A percentile compares a stretch with the other conserved stretches of the same genome.
These are phyloP conservation scores for Piper betle DNA, from an alignment of 164 flowering plant species.

Conservation along the genomic window DNA sequence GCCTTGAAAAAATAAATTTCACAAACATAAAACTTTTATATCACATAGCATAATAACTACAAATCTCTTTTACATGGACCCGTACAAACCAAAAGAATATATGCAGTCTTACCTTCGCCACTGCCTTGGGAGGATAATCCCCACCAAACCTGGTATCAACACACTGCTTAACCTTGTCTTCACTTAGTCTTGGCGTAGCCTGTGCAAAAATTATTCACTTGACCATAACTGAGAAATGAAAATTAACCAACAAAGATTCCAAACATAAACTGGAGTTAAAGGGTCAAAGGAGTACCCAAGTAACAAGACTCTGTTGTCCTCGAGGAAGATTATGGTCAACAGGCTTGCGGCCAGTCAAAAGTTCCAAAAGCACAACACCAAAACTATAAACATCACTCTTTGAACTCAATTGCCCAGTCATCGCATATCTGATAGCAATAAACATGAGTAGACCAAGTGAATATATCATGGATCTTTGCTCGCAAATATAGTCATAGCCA, in stretches of 20 bases:
- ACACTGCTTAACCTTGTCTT: conserved; percentile 80
- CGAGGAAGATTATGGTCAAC: conserved; percentile 80
- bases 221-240: conserved; percentile 1
- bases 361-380: conserved; percentile 77
- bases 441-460: not conserved
- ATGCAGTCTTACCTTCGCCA: conserved; percentile 50
- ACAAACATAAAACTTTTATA: too few relatives aligned
- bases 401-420: conserved; percentile 75
- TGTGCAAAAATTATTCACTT: conserved; percentile 8
- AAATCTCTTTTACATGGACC: too few relatives aligned
- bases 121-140: conserved; percentile 79
- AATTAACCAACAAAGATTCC: not conserved
- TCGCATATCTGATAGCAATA: conserved; percentile 47
- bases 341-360: conserved; percentile 81
- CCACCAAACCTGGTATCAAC: conserved; percentile 63
- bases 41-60: too few relatives aligned
- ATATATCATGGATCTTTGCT: not conserved
- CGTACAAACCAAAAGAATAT: not conserved
- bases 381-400: conserved; percentile 93
- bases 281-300: conserved; percentile 44
- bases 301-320: conserved; percentile 86
- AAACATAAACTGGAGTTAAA: not conserved
- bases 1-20: too few relatives aligned
- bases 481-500: not conserved
- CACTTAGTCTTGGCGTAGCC: conserved; percentile 86